Base-by-base conservation (phyloP, 331 rosid genomes). In the Malus hybrid region DNA sequence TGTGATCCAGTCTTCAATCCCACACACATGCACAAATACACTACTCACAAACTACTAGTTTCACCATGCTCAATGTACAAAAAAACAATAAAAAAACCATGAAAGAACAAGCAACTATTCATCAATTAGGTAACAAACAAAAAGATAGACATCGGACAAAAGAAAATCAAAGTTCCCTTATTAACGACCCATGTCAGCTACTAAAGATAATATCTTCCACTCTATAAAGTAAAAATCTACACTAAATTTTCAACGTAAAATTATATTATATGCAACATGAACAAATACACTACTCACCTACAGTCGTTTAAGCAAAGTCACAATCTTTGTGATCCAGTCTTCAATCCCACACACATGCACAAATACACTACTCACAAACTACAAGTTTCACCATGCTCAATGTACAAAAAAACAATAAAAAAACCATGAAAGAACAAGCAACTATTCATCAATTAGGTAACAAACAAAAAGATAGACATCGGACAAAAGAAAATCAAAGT, bases 301-400 rank as follows among this genome's bases (percentile, higher is more conserved):
- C 22, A 22, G 22, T 22, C 22, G 22, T 22, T 22, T 22, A 22
- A 22, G 22, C 22, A 22, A 22, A 22, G 22, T 22, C 42, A 22
- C 31, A 59, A 36, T 32, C 39, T 16, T 31, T 16, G 22, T 64
- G 19, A 31, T 19, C 32, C 31, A 28, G 16, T 62, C 67, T 62
- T 28, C 33, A 27, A 28, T 62, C 67, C 67, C 6, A 6, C 36
- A 28, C 7, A 28, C 24, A 7, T 9, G 24, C 18, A 18, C 16
- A 65, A 32, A 16, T 65, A 34, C 52, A 66, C 50, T 44, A 61
- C 4, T 73, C 63, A 92, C 99, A n/a, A 22, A 22, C 22, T 22
- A 22, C 22, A 22, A 22, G 22, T 22, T 22, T 22, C 22, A 22
- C 22, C 22, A 22, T 22, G 22, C 22, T 22, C 22, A 22, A 22